phyloP scores from a whole-genome alignment of 208 protist genomes.

The Kentomonas sorsogonicus region DNA sequence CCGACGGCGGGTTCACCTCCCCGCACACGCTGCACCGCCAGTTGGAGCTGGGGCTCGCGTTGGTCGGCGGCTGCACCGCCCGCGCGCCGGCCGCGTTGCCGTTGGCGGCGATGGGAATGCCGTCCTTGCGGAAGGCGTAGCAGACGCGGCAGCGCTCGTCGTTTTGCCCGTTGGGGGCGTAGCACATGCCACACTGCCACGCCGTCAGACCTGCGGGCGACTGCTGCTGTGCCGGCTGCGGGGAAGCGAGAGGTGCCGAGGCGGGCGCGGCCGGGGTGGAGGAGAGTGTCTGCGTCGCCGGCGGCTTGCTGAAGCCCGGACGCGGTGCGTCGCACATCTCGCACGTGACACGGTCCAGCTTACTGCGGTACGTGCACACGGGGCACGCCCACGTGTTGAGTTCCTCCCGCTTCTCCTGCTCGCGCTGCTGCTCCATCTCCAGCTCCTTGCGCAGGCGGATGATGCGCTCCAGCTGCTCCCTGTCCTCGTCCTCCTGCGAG shows the following conservation, averaged over 20 bases:
- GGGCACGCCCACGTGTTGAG: conserved; percentile 71
- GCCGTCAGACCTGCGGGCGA: conserved; percentile 22
- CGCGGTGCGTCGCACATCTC: conserved; percentile 61
- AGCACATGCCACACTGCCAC: conserved; percentile 66
- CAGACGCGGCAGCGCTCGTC: conserved; percentile 55
- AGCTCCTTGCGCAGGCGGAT: conserved; percentile 74
- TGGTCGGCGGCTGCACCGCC: background rate
- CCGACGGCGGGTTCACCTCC: conserved; percentile 32
- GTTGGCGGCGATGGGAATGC: conserved; percentile 20
- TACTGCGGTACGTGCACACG: conserved; percentile 74
- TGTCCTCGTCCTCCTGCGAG: conserved; percentile 60
- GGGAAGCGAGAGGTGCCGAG: conserved; percentile 4
- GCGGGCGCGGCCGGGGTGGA: background rate
- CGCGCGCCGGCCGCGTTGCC: conserved; percentile 8
- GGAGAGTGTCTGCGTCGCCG: background rate
- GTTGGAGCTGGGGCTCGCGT: conserved; percentile 16
- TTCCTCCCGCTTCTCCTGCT: conserved; percentile 58
- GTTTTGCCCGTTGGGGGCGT: conserved; percentile 44
- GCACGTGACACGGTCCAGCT: conserved; percentile 34
- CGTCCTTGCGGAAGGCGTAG: conserved; percentile 36
- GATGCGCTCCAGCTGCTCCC: conserved; percentile 74
- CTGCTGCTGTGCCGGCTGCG: conserved; percentile 4
- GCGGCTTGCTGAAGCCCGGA: conserved; percentile 31
- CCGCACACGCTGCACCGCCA: conserved; percentile 68
- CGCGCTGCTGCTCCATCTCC: conserved; percentile 64